Evolutionary conservation across 2,329 filamentous ascomycete species (phyloP).

Genomic region (Chaetomiaceae sp.): DNA sequence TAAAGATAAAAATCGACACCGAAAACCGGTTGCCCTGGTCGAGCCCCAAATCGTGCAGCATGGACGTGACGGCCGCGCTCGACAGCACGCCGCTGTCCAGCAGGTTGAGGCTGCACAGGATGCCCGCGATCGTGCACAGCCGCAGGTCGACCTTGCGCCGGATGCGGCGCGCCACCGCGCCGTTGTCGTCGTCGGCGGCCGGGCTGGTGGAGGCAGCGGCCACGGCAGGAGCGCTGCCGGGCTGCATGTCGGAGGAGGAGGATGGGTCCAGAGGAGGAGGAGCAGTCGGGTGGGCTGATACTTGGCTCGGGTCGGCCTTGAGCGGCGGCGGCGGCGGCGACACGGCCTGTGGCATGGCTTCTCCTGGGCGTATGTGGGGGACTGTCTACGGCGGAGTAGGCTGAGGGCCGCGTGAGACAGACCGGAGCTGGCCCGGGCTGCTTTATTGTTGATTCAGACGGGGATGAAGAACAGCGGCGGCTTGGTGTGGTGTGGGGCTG

Average conservation of each 20-base stretch:
- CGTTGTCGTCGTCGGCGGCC: constrained; percentile 1
- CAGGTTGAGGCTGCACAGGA: constrained; percentile 64
- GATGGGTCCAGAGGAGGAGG: no score
- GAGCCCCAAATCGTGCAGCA: constrained; percentile 57
- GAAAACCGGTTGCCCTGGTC: constrained; percentile 59
- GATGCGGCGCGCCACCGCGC: constrained; percentile 40
- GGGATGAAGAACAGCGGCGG: no score
- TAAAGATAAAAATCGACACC: constrained; percentile 68
- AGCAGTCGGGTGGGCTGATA: not conserved
- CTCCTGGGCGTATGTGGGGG: no score
- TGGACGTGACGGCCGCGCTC: constrained; percentile 62
- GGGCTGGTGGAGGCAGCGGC: not conserved
- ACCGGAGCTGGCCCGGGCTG: no score
- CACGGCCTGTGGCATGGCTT: constrained; percentile 1
- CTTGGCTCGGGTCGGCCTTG: not conserved
- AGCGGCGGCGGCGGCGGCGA: not conserved
- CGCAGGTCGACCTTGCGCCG: constrained; percentile 61
- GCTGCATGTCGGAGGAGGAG: no score
- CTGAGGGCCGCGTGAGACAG: not conserved
- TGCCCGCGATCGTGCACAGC: constrained; percentile 63
- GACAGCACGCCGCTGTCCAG: constrained; percentile 65
- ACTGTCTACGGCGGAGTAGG: not conserved
- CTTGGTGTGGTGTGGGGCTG: not conserved
- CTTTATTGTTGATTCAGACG: no score
- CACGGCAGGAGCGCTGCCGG: no score